Evolutionary conservation across 169 alveolate species (phyloP).

Genomic region (Pseudocohnilembus persalinus): DNA sequence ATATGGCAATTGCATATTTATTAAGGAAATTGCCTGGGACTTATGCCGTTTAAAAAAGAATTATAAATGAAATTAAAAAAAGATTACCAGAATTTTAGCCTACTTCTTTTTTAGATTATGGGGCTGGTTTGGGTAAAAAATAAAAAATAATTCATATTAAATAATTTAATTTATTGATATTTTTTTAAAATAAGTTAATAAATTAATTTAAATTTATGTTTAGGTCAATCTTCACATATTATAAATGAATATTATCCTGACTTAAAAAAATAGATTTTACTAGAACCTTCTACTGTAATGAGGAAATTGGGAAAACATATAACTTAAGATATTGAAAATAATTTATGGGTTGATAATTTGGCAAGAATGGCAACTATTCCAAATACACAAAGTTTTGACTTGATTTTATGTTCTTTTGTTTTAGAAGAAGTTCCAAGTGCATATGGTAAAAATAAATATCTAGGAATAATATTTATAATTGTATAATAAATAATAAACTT

Average conservation of each 20-base stretch:
- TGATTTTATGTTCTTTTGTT: conserved; percentile 55
- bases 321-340: conserved; percentile 40
- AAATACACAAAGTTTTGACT: conserved; percentile 60
- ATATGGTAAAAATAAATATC: background rate
- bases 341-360: conserved; percentile 48
- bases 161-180: too few relatives aligned
- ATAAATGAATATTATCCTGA: conserved; percentile 33
- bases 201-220: too few relatives aligned
- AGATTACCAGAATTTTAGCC: conserved; percentile 66
- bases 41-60: conserved; percentile 47
- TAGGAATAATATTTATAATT: background rate
- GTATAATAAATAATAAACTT: background rate
- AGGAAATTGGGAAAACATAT: conserved; percentile 67
- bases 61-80: conserved; percentile 48
- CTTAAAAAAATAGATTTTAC: conserved; percentile 50
- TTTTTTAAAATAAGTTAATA: too few relatives aligned
- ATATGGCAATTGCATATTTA: conserved; percentile 53
- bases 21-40: conserved; percentile 52
- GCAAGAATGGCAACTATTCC: conserved; percentile 53
- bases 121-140: conserved; percentile 73
- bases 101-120: conserved; percentile 57
- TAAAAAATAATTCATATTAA: background rate
- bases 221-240: background rate
- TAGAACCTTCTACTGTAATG: conserved; percentile 69
- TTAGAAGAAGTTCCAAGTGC: conserved; percentile 57